Evolutionary conservation across 495 filamentous ascomycete genomes (phyloP).

Genomic region (Tuber melanosporum): DNA sequence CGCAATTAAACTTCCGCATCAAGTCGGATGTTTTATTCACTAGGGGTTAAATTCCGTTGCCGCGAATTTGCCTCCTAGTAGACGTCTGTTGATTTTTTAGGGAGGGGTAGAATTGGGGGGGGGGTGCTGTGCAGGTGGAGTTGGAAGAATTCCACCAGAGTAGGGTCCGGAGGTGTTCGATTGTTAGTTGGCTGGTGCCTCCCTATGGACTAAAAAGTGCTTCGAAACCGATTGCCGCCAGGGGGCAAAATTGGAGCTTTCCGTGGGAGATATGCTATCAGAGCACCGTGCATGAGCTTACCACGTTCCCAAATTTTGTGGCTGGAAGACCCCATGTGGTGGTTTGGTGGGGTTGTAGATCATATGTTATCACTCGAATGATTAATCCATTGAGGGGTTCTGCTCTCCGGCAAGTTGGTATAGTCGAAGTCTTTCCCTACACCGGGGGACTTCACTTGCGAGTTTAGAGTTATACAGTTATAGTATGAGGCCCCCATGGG

Average conservation of each 20-base stretch:
- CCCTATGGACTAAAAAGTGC: background rate
- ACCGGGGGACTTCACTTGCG: background rate
- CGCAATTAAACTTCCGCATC: too few relatives aligned
- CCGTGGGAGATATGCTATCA: background rate
- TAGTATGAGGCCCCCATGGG: background rate
- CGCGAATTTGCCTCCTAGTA: background rate
- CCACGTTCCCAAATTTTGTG: background rate
- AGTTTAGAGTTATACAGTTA: background rate
- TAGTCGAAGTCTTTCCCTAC: background rate
- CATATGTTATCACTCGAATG: background rate
- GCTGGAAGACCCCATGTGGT: background rate
- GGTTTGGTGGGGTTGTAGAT: background rate
- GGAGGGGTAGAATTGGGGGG: too few relatives aligned
- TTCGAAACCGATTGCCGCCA: background rate
- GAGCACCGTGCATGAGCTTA: background rate
- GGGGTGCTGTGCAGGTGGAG: too few relatives aligned
- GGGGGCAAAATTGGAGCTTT: background rate
- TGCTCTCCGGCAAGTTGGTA: background rate
- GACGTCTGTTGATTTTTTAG: background rate
- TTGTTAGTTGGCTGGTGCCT: background rate
- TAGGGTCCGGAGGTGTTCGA: too few relatives aligned
- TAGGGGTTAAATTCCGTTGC: background rate
- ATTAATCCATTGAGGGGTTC: too few relatives aligned
- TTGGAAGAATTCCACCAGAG: too few relatives aligned
- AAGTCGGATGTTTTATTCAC: background rate